Evolutionary conservation across 2,329 filamentous ascomycete genomes (phyloP).

Genomic region (Metarhizium robertsii): DNA sequence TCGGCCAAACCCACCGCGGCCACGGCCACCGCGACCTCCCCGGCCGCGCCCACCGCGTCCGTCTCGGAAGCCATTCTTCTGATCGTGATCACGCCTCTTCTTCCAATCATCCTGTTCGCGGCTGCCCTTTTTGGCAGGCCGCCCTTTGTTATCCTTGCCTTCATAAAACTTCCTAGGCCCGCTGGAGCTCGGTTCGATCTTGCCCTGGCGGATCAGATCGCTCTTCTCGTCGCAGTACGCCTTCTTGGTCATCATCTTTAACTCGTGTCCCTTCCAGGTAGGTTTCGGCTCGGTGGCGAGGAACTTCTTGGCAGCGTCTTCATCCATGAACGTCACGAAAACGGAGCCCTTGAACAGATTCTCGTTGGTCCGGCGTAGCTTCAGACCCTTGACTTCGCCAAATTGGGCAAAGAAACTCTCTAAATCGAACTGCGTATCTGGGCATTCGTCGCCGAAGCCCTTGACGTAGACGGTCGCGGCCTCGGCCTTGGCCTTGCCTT

Average conservation of each 20-base stretch:
- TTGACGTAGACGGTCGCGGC: conserved; percentile 80
- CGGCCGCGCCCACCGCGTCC: conserved; percentile 33
- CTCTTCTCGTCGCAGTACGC: conserved; percentile 76
- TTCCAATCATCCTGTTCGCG: conserved; percentile 52
- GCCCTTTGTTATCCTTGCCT: conserved; percentile 29
- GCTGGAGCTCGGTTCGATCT: conserved; percentile 48
- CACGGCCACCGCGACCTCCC: conserved; percentile 30
- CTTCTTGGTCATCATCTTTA: conserved; percentile 80
- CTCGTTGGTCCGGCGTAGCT: conserved; percentile 67
- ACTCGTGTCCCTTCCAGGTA: conserved; percentile 69
- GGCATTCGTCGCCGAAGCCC: conserved; percentile 80
- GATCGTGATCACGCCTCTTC: conserved; percentile 52
- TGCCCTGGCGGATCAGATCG: conserved; percentile 61
- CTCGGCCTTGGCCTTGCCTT: conserved; percentile 57
- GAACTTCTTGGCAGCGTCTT: conserved; percentile 74
- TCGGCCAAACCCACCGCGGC: conserved; percentile 27
- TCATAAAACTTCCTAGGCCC: conserved; percentile 38
- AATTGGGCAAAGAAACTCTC: conserved; percentile 83
- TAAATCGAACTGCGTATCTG: conserved; percentile 83
- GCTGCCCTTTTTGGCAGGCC: conserved; percentile 17
- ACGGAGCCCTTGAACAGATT: conserved; percentile 90
- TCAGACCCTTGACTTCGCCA: conserved; percentile 71
- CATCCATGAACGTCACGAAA: conserved; percentile 82
- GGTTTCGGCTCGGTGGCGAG: conserved; percentile 71
- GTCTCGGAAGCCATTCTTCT: conserved; percentile 48